Conservation (phyloP, 2,329 filamentous ascomycete species). For the Claviceps sp. region DNA sequence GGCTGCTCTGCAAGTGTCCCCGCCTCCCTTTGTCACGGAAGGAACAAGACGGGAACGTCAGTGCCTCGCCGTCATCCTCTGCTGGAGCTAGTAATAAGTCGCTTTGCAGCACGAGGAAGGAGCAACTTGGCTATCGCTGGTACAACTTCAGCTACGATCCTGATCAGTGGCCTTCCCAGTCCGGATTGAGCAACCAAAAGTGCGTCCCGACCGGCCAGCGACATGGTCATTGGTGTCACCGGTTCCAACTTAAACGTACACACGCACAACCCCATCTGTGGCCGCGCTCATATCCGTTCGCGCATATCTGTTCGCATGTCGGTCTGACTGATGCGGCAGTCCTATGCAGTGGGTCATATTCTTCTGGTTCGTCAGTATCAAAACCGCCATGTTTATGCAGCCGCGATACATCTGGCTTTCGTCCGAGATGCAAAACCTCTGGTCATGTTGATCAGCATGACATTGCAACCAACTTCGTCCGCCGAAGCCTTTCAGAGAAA, state of each 20-base stretch:
- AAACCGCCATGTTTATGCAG: neutral
- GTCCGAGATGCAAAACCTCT: neutral
- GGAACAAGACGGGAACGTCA: too few relatives aligned
- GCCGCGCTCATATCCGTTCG: too few relatives aligned
- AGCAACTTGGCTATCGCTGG: neutral
- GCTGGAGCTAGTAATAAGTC: too few relatives aligned
- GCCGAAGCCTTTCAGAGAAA: neutral
- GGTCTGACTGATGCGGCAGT: neutral
- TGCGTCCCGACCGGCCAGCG: neutral
- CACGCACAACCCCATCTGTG: too few relatives aligned
- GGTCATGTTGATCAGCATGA: neutral
- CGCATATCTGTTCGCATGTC: neutral
- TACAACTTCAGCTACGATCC: neutral
- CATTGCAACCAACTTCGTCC: neutral
- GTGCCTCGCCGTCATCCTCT: too few relatives aligned
- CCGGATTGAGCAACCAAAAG: neutral
- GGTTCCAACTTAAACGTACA: too few relatives aligned
- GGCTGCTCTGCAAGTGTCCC: too few relatives aligned
- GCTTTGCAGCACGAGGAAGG: neutral
- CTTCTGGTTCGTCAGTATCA: too few relatives aligned
- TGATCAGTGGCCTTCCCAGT: neutral
- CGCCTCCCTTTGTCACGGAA: too few relatives aligned
- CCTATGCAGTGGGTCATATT: too few relatives aligned
- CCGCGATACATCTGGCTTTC: neutral
- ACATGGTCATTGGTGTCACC: neutral